Conservation (phyloP, 2,329 filamentous ascomycete genomes). For the Ophiostoma piceae region DNA sequence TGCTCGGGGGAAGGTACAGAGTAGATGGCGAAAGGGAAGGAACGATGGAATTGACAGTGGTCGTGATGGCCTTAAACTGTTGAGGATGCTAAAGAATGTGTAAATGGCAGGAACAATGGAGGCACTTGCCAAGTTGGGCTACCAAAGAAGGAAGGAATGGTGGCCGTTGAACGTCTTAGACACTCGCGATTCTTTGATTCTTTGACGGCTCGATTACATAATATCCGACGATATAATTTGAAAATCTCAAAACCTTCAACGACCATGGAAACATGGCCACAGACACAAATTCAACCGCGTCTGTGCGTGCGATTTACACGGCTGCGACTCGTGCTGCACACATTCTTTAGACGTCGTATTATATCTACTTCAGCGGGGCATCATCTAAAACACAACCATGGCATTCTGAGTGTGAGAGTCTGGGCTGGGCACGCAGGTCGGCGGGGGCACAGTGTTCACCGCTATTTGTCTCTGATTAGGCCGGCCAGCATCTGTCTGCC, state of each 20-base stretch:
- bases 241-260: not conserved
- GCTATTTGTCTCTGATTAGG: not conserved
- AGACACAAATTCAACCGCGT: not conserved
- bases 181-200: not conserved
- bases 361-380: conserved; percentile 7
- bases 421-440: conserved; percentile 1
- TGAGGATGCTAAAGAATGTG: not conserved
- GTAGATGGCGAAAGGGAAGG: not conserved
- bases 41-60: not conserved
- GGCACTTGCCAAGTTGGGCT: not conserved
- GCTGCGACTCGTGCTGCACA: not conserved
- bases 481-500: not conserved
- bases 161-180: conserved; percentile 10
- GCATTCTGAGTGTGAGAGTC: not conserved
- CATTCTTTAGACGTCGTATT: not conserved
- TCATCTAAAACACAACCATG: not conserved
- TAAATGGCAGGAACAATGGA: not conserved
- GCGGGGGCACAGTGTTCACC: conserved; percentile 13
- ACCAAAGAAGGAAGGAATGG: not conserved
- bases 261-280: not conserved
- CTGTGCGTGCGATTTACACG: conserved; percentile 1
- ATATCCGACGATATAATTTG: conserved; percentile 1
- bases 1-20: not conserved
- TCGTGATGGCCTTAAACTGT: not conserved
- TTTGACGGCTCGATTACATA: not conserved